Evolutionary conservation across 208 protist species (phyloP).

Genomic region (Strigomonas culicis): DNA sequence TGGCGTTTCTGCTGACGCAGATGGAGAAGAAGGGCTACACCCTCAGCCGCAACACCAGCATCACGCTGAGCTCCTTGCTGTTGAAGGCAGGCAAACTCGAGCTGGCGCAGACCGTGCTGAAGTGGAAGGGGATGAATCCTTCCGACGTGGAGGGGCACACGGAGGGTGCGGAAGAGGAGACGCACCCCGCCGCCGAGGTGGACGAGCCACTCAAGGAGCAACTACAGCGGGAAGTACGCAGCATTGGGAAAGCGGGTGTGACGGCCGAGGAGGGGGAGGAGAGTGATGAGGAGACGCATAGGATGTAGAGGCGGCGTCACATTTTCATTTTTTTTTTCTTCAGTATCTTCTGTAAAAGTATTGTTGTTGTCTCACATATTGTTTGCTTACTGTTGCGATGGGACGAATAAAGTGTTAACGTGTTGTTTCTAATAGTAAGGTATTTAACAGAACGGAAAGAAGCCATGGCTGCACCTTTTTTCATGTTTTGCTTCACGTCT

Average conservation of each 20-base stretch:
- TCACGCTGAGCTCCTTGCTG: constrained; percentile 85
- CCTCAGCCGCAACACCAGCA: constrained; percentile 76
- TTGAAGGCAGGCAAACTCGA: constrained; percentile 86
- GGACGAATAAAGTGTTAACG: too few relatives aligned
- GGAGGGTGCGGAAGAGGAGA: not conserved
- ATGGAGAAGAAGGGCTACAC: constrained; percentile 75
- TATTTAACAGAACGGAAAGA: too few relatives aligned
- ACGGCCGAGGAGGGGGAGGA: constrained; percentile 5
- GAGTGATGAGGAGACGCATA: constrained; percentile 13
- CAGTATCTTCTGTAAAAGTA: not conserved
- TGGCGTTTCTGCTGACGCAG: constrained; percentile 64
- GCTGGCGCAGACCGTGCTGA: constrained; percentile 81
- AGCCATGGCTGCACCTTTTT: too few relatives aligned
- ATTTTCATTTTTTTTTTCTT: not conserved
- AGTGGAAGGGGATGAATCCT: constrained; percentile 66
- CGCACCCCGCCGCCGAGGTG: not conserved
- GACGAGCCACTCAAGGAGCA: constrained; percentile 3
- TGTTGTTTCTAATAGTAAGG: too few relatives aligned
- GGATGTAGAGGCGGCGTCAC: not conserved
- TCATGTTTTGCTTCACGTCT: too few relatives aligned
- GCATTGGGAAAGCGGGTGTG: not conserved
- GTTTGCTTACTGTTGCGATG: too few relatives aligned
- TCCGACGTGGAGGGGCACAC: not conserved
- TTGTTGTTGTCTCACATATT: too few relatives aligned
- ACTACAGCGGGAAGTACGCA: constrained; percentile 2